Percentiles rank a stretch among this genome's conserved stretches.
Conservation (phyloP, 1,284 basidiomycete genomes). For the Termitomyces sp. region DNA sequence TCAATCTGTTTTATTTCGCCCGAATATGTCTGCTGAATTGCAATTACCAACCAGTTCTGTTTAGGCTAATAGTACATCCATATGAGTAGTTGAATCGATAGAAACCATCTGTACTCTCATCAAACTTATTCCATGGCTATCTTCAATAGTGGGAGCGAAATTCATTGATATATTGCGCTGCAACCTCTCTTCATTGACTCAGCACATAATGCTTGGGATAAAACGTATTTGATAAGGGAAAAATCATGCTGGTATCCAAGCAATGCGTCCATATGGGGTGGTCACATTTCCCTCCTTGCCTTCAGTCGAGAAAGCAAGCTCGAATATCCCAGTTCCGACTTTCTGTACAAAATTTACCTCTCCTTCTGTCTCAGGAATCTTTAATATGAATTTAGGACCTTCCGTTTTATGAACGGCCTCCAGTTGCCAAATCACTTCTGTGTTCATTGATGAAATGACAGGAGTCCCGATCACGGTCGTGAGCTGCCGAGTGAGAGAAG, state of each 20-base stretch:
- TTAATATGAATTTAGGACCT: conserved; percentile 31
- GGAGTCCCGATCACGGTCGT: conserved; percentile 41
- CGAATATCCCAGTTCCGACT: conserved; percentile 38
- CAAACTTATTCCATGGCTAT: neutral
- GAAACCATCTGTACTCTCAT: neutral
- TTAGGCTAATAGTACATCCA: neutral
- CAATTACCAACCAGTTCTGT: neutral
- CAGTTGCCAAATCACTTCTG: conserved; percentile 31
- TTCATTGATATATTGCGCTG: neutral
- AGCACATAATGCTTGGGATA: too few species aligned
- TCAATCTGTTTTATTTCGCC: neutral
- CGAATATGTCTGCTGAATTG: neutral
- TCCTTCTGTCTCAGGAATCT: conserved; percentile 27
- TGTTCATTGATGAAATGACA: conserved; percentile 23
- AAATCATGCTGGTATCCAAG: conserved; percentile 26
- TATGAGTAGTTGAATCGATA: neutral
- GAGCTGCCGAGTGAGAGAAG: conserved; percentile 30
- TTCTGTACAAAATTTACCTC: conserved; percentile 31
- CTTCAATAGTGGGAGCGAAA: neutral
- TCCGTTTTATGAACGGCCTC: conserved; percentile 23
- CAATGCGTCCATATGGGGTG: conserved; percentile 43
- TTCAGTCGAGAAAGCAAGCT: conserved; percentile 43
- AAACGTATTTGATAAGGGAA: neutral
- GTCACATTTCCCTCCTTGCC: conserved; percentile 23
- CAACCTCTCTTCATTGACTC: neutral